A percentile compares a stretch with the other conserved stretches of the same genome.
These are phyloP conservation scores for Zygotorulaspora florentina DNA, from an alignment of 805 yeast species.

Conservation along the genomic window DNA sequence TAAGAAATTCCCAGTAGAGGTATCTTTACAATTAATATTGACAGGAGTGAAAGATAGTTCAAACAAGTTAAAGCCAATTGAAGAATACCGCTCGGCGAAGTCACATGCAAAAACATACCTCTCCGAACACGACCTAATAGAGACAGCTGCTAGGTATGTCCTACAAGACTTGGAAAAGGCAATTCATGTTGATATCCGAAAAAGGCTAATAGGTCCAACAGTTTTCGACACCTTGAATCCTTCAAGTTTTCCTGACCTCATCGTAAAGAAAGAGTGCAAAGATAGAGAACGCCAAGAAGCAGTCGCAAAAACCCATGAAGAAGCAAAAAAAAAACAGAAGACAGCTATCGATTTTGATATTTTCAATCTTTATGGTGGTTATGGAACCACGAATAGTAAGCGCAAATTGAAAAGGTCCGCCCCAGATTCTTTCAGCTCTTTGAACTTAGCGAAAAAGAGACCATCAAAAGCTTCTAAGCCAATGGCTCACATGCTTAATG, in stretches of 20 bases:
- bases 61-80: neutral
- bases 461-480: slow-evolving; percentile 20
- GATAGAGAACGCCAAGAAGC: slow-evolving; percentile 24
- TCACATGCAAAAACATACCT: slow-evolving; percentile 13
- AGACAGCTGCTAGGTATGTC: slow-evolving; percentile 56
- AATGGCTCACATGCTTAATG: slow-evolving; percentile 31
- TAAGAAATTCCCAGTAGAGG: slow-evolving; percentile 22
- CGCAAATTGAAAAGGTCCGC: slow-evolving; percentile 15
- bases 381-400: slow-evolving; percentile 9
- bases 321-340: slow-evolving; percentile 24
- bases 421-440: slow-evolving; percentile 10
- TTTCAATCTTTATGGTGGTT: slow-evolving; percentile 32
- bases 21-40: slow-evolving; percentile 25
- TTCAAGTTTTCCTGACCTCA: slow-evolving; percentile 50
- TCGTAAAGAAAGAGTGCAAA: slow-evolving; percentile 35
- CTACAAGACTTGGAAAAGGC: slow-evolving; percentile 60
- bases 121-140: slow-evolving; percentile 39
- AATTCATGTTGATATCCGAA: slow-evolving; percentile 67
- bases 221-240: slow-evolving; percentile 59
- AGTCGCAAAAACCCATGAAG: slow-evolving; percentile 18
- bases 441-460: slow-evolving; percentile 16
- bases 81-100: neutral
- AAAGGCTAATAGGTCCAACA: slow-evolving; percentile 64
- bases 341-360: slow-evolving; percentile 37
- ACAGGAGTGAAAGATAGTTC: slow-evolving; percentile 4